Conservation (phyloP, 257 asterid genomes). For the Lantana camara region DNA sequence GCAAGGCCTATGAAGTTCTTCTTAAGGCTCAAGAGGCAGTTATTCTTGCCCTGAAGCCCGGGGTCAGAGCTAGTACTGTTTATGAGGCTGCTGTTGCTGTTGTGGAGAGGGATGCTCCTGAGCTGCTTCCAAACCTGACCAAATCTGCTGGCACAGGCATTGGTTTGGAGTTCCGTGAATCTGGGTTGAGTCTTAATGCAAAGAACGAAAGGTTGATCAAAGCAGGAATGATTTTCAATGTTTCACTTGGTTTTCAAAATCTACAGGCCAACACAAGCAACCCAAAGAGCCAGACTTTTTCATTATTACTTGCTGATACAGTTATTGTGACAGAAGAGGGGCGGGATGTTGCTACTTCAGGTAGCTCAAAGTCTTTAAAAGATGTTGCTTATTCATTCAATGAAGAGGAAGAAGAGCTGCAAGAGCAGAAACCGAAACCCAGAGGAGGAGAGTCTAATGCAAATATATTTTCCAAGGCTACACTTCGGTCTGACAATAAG, state of each 20-base stretch:
- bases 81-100: slow-evolving; percentile 62
- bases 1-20: slow-evolving; percentile 71
- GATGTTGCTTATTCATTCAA: slow-evolving; percentile 60
- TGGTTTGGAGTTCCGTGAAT: slow-evolving; percentile 83
- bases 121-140: slow-evolving; percentile 53
- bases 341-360: slow-evolving; percentile 49
- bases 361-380: slow-evolving; percentile 48
- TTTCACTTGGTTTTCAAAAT: slow-evolving; percentile 73
- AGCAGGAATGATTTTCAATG: slow-evolving; percentile 78
- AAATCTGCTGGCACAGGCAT: slow-evolving; percentile 86
- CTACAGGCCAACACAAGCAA: slow-evolving; percentile 49
- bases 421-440: slow-evolving; percentile 15
- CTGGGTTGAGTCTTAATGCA: slow-evolving; percentile 56
- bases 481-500: slow-evolving; percentile 72
- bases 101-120: slow-evolving; percentile 69
- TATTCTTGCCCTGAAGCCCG: slow-evolving; percentile 62
- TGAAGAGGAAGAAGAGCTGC: slow-evolving; percentile 60
- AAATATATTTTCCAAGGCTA: slow-evolving; percentile 52
- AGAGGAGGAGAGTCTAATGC: slow-evolving; percentile 27
- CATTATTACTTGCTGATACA: slow-evolving; percentile 77
- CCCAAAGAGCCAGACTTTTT: slow-evolving; percentile 55
- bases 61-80: slow-evolving; percentile 50
- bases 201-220: slow-evolving; percentile 63
- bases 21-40: slow-evolving; percentile 75
- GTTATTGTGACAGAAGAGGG: slow-evolving; percentile 48